Evolutionary conservation across 331 rosid genomes (phyloP), one percentile per base, ranked within the genome.

Genomic region (Telfairia occidentalis): DNA sequence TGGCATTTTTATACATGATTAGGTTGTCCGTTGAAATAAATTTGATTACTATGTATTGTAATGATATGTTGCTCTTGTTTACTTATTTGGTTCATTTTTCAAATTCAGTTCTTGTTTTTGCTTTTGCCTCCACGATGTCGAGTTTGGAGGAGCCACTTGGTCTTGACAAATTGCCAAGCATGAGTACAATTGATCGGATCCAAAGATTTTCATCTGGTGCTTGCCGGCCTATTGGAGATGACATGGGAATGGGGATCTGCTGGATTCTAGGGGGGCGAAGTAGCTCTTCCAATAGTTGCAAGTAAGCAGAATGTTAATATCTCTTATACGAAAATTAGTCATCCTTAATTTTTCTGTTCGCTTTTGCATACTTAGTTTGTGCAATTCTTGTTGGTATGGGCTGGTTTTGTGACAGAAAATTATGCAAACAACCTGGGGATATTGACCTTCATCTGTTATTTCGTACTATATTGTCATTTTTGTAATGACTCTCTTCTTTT

Each of bases 101-200:
- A 45, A 45, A 15, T 24, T 75, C 78, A 75, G 78, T 42, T 59
- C 32, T 75, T 28, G 46, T 40, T 75, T 59, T 29, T 42, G 59
- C 58, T 37, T 75, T 82, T 29, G 49, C 82, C 71, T 80, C 79
- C 67, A 85, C 75, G 72, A 90, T 93, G 98, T 93, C 98, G 16
- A 93, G 97, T 80, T 83, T 92, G 93, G 96, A 90, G 89, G 96
- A 92, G 83, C 97, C 98, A 24, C 92, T 90, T 59, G 96, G 93
- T 80, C 81, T 86, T 84, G 96, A 92, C 85, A 92, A 92, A 78
- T 76, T 92, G 89, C 97, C 97, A 59, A 92, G 96, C 86, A 88
- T 90, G 95, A 83, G 74, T 78, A 90, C 97, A 48, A 72, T 86
- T 2, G 95, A 92, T 77, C 84, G 90, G 81, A 66, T 89, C 63